A percentile compares a stretch with the other conserved stretches of the same genome.
Conservation (phyloP, 345 rosid species). For the Erucastrum elatum region DNA sequence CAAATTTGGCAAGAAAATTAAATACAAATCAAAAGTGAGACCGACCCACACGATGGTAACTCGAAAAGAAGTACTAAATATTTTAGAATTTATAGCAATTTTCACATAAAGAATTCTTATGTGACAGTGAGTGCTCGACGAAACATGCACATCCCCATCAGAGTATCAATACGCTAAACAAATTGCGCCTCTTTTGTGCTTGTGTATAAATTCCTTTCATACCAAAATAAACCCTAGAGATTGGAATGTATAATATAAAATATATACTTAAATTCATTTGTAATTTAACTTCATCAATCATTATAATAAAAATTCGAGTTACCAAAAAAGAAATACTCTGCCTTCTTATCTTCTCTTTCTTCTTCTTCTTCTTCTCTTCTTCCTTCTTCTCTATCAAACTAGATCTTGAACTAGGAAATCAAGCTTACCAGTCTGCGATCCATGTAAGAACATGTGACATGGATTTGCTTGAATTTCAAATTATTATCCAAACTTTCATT, state of each 20-base stretch:
- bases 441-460: constrained; percentile 26
- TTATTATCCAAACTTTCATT: background rate
- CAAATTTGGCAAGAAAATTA: background rate
- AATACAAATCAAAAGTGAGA: background rate
- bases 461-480: background rate
- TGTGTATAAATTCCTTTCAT: constrained; percentile 40
- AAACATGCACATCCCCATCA: constrained; percentile 29
- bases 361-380: constrained; percentile 11
- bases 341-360: constrained; percentile 26
- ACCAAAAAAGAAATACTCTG: constrained; percentile 32
- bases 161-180: constrained; percentile 33
- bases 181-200: constrained; percentile 33
- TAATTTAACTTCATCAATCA: constrained; percentile 31
- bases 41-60: background rate
- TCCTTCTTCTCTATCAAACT: constrained; percentile 17
- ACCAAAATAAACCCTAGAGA: constrained; percentile 38
- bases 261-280: background rate
- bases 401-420: constrained; percentile 29
- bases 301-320: constrained; percentile 21
- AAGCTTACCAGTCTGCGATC: constrained; percentile 18
- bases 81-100: constrained; percentile 1
- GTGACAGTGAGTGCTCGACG: constrained; percentile 32
- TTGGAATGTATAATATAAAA: constrained; percentile 11
- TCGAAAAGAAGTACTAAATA: background rate
- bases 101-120: background rate